phyloP scores from a whole-genome alignment of 352 stramenopile species.

The Pythium volutum region DNA sequence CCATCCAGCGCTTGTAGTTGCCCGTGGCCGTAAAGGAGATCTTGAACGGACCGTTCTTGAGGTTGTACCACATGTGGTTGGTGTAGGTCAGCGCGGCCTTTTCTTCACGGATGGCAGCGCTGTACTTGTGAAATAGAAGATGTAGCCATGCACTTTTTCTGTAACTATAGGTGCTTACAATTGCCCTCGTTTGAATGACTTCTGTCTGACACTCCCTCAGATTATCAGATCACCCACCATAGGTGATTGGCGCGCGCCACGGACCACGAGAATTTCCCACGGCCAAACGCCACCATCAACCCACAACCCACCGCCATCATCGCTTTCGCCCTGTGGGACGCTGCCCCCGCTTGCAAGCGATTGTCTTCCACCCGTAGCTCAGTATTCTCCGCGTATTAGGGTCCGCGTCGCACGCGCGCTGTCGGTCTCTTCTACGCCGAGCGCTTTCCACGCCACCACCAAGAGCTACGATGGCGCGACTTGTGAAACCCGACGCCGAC shows the following conservation, averaged over 20 bases:
- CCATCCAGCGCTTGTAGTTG: constrained; percentile 30
- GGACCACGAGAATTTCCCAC: constrained; percentile 12
- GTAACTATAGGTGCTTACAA: no score
- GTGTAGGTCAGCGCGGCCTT: constrained; percentile 28
- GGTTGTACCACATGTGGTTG: constrained; percentile 38
- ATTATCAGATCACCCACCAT: no score
- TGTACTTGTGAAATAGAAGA: no score
- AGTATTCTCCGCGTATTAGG: constrained; percentile 4
- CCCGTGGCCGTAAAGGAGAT: constrained; percentile 34
- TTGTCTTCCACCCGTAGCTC: background rate
- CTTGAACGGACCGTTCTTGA: constrained; percentile 29
- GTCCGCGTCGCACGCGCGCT: background rate
- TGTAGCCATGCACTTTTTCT: no score
- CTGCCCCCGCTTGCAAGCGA: background rate
- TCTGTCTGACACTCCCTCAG: no score
- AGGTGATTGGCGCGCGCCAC: constrained; percentile 14
- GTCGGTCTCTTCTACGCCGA: background rate
- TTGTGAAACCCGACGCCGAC: constrained; percentile 42
- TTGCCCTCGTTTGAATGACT: no score
- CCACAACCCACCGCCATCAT: background rate
- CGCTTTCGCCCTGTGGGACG: background rate
- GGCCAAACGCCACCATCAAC: background rate
- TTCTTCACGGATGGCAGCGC: constrained; percentile 28
- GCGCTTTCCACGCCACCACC: background rate
- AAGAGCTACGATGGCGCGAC: constrained; percentile 46